Conservation (phyloP, 2,329 filamentous ascomycete genomes). For the Fusarium subglutinans region DNA sequence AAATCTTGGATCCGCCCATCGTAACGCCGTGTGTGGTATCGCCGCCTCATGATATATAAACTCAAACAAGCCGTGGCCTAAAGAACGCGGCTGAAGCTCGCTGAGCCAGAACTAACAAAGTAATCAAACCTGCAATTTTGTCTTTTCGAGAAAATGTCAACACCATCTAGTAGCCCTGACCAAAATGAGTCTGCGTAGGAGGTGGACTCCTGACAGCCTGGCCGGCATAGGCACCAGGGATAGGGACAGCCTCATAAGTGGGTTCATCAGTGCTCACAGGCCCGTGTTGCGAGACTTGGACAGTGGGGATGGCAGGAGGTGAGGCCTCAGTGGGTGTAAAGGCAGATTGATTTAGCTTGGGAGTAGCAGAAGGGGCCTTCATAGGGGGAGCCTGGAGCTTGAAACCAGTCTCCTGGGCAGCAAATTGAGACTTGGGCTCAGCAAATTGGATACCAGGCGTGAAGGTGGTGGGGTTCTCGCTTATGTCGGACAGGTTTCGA, state of each 20-base stretch:
- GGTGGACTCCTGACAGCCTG: conserved; percentile 63
- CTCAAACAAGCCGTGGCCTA: conserved; percentile 11
- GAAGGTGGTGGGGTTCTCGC: conserved; percentile 59
- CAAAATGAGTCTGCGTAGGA: conserved; percentile 56
- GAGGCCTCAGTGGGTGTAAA: conserved; percentile 64
- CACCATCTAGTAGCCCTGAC: conserved; percentile 41
- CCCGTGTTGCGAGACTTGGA: conserved; percentile 69
- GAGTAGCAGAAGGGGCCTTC: conserved; percentile 81
- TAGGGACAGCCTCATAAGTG: conserved; percentile 85
- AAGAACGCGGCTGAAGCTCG: conserved; percentile 5
- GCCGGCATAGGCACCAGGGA: conserved; percentile 82
- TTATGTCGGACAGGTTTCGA: conserved; percentile 59
- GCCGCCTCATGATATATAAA: conserved; percentile 24
- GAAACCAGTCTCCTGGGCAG: conserved; percentile 70
- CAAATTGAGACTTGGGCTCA: conserved; percentile 71
- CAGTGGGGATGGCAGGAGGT: conserved; percentile 46
- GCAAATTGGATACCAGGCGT: conserved; percentile 65
- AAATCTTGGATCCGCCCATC: conserved; percentile 17
- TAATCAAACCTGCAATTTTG: conserved; percentile 5
- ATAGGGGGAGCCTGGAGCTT: conserved; percentile 85
- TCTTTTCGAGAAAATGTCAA: not conserved
- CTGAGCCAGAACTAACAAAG: conserved; percentile 23
- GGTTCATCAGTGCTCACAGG: conserved; percentile 81
- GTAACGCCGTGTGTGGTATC: conserved; percentile 37
- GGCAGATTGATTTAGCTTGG: conserved; percentile 69